Evolutionary conservation across 1,284 basidiomycete genomes (phyloP).

Genomic region (Chiua sp.): DNA sequence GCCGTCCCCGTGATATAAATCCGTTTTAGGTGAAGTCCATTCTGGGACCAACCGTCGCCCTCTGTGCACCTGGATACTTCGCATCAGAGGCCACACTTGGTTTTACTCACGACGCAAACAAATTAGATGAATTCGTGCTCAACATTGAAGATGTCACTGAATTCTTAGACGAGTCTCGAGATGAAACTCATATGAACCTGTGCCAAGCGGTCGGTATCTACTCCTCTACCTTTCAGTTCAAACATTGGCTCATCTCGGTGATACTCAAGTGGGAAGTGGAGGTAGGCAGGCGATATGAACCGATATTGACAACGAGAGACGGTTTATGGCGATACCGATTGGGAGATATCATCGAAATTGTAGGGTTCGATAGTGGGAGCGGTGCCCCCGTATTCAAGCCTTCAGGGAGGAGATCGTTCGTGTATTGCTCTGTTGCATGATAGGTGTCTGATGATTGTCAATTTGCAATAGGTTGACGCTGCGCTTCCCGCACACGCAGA

Average conservation of each 20-base stretch:
- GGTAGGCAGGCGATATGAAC: conserved; percentile 22
- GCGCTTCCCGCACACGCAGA: neutral
- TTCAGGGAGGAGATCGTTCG: conserved; percentile 20
- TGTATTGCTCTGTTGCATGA: neutral
- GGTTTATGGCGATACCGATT: conserved; percentile 33
- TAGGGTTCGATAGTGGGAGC: conserved; percentile 13
- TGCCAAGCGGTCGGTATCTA: conserved; percentile 17
- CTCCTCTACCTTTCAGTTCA: neutral
- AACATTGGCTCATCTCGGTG: neutral
- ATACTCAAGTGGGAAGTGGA: conserved; percentile 28
- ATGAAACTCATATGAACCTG: conserved; percentile 14
- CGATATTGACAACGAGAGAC: conserved; percentile 25
- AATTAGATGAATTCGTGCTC: conserved; percentile 12
- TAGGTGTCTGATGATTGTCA: neutral
- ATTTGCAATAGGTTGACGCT: conserved; percentile 13
- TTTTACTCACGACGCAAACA: neutral
- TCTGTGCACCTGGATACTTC: conserved; percentile 12
- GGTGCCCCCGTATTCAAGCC: conserved; percentile 15
- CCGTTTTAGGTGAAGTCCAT: conserved; percentile 15
- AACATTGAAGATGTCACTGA: conserved; percentile 10
- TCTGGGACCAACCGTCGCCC: conserved; percentile 13
- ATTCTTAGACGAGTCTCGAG: conserved; percentile 19
- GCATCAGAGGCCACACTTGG: conserved; percentile 11
- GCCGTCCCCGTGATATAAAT: too few relatives aligned
- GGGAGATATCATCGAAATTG: conserved; percentile 23